Evolutionary conservation across 2,329 filamentous ascomycete genomes (phyloP).

Genomic region (Fusarium haematococcum): DNA sequence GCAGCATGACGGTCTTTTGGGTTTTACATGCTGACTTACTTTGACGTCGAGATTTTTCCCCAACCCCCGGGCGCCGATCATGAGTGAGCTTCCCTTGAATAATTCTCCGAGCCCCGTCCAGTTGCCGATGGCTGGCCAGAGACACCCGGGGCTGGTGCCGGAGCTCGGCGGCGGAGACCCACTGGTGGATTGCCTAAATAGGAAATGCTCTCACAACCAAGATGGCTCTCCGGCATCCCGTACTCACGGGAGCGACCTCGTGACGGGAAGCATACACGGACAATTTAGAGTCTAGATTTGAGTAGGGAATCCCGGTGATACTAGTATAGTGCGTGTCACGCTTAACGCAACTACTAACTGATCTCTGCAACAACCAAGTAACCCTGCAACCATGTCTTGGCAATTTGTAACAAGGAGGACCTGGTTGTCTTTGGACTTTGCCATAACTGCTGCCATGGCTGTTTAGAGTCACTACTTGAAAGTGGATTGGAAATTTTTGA

Average conservation of each 20-base stretch:
- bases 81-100: background rate
- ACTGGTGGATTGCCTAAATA: constrained; percentile 30
- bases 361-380: background rate
- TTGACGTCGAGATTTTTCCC: background rate
- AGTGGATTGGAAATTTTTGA: background rate
- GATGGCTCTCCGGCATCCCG: background rate
- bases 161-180: constrained; percentile 18
- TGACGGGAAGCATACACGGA: constrained; percentile 9
- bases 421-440: background rate
- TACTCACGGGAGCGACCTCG: background rate
- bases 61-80: background rate
- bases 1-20: background rate
- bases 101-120: background rate
- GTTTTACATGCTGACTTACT: background rate
- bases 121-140: background rate
- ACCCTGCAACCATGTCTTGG: background rate
- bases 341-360: background rate
- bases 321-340: background rate
- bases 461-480: background rate
- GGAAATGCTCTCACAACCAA: constrained; percentile 16
- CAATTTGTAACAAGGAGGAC: background rate
- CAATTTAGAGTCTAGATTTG: background rate
- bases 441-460: background rate
- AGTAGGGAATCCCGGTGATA: background rate
- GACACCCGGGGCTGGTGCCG: constrained; percentile 19